Evolutionary conservation across 352 stramenopile species (phyloP), one percentile per base, ranked within the genome.

Genomic region (Phytophthora macrochlamydospora): DNA sequence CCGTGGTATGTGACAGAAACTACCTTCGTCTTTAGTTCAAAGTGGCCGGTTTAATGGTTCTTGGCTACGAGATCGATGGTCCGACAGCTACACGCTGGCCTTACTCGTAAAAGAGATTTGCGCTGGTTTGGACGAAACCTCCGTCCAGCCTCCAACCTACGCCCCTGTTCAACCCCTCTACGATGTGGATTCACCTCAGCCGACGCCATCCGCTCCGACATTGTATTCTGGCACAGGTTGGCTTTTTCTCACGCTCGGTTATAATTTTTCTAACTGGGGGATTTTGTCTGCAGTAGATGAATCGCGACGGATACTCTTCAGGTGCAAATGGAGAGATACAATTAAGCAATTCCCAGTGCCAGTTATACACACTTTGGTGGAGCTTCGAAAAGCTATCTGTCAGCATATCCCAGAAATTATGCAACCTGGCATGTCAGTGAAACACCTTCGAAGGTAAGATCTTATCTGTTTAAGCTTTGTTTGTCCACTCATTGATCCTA

Each of bases 281-380:
- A 24, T 24, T 24, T 30, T 32, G 12, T 49, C 4, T 48, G 4
- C 9, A 11, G 40, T 29, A 61, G 44, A 60, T 56, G 51, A 69
- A 48, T 61, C 56, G n/a, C 58, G 46, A 52, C 54, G 75, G 57
- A 62, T 90, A 40, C 59, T 75, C 31, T 83, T 92, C 49, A 81
- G 81, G 54, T 91, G 85, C 79, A 93, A 93, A 57, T 92, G 75
- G 74, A 75, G 73, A 12, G 73, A 78, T 37, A 67, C 65, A 18
- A 67, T 73, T 33, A 75, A 76, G 42, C 70, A 86, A 29, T 89
- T 93, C 43, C 57, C 62, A 2, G 72, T 76, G 4, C 66, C 55
- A 18, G 60, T 62, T 5, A 69, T 78, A 24, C 33, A 51, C 2
- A 81, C 65, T 4, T 50, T 81, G 13, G 9, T 54, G 7, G 67